Evolutionary conservation across 1,284 basidiomycete genomes (phyloP).

Genomic region (Ustilago trichophora): DNA sequence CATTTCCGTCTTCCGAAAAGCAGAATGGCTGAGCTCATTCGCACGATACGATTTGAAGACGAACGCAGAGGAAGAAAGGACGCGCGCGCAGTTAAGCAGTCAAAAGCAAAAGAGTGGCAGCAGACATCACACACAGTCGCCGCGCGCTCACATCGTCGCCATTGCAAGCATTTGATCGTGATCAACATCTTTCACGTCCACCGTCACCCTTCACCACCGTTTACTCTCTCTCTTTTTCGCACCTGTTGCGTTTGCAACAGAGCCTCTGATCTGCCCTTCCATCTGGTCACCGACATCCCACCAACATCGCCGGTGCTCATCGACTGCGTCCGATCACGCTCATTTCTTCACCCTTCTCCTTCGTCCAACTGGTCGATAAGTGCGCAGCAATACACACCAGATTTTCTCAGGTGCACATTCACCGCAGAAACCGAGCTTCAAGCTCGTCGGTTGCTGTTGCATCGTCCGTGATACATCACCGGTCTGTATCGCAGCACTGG

Average conservation of each 20-base stretch:
- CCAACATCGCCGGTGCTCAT: conserved; percentile 9
- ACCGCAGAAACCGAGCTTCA: background rate
- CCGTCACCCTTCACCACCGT: conserved; percentile 9
- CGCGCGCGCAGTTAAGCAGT: too few species aligned
- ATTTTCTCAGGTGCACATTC: background rate
- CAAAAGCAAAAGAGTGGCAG: conserved; percentile 8
- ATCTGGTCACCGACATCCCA: background rate
- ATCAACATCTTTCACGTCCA: conserved; percentile 4
- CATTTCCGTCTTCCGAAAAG: too few species aligned
- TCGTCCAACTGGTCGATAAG: background rate
- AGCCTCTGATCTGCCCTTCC: conserved; percentile 35
- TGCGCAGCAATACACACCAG: conserved; percentile 9
- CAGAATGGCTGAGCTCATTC: conserved; percentile 5
- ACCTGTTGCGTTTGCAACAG: conserved; percentile 24
- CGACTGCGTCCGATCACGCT: conserved; percentile 43
- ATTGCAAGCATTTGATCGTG: background rate
- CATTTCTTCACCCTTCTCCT: conserved; percentile 9
- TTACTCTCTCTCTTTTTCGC: conserved; percentile 1
- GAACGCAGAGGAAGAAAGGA: conserved; percentile 7
- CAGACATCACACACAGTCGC: background rate
- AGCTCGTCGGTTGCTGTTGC: background rate
- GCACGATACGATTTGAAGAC: too few species aligned
- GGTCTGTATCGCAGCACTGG: too few species aligned
- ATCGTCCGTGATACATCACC: too few species aligned
- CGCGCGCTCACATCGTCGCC: conserved; percentile 8